phyloP scores from a whole-genome alignment of 306 rosid genomes.

The Casuarina equisetifolia region DNA sequence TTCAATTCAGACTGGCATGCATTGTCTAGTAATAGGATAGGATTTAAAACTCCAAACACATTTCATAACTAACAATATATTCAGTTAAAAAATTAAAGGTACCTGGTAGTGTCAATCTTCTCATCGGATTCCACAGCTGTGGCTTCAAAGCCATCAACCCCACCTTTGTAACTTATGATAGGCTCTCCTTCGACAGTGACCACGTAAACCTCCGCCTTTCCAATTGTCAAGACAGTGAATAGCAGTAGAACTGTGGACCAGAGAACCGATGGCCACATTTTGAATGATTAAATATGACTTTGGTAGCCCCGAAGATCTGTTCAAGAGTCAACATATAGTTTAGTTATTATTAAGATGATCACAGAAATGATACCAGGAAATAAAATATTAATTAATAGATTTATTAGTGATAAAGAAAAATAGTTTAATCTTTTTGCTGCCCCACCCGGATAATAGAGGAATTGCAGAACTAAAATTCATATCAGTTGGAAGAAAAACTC shows the following conservation, averaged over 20 bases:
- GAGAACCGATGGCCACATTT: slow-evolving; percentile 48
- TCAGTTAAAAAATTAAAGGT: slow-evolving; percentile 21
- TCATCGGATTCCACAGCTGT: slow-evolving; percentile 95
- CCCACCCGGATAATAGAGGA: background rate
- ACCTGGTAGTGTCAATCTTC: slow-evolving; percentile 85
- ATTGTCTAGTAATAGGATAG: slow-evolving; percentile 19
- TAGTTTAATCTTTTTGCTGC: too few relatives aligned
- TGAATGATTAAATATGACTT: slow-evolving; percentile 35
- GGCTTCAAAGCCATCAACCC: slow-evolving; percentile 86
- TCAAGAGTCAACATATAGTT: slow-evolving; percentile 26
- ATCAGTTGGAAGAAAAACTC: background rate
- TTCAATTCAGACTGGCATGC: slow-evolving; percentile 19
- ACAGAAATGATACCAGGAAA: background rate
- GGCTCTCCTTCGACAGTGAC: slow-evolving; percentile 95
- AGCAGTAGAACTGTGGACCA: slow-evolving; percentile 37
- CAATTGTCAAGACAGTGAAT: slow-evolving; percentile 38
- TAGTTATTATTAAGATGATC: slow-evolving; percentile 3
- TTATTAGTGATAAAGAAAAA: background rate
- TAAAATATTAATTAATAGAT: background rate
- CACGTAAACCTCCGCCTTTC: slow-evolving; percentile 71
- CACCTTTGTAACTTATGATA: slow-evolving; percentile 84
- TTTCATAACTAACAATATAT: slow-evolving; percentile 1
- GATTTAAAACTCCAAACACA: background rate
- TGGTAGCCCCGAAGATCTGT: slow-evolving; percentile 58
- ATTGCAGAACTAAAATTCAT: background rate